Evolutionary conservation across 176 grass and related monocot species (phyloP).

Genomic region (Pontederia paniculata): DNA sequence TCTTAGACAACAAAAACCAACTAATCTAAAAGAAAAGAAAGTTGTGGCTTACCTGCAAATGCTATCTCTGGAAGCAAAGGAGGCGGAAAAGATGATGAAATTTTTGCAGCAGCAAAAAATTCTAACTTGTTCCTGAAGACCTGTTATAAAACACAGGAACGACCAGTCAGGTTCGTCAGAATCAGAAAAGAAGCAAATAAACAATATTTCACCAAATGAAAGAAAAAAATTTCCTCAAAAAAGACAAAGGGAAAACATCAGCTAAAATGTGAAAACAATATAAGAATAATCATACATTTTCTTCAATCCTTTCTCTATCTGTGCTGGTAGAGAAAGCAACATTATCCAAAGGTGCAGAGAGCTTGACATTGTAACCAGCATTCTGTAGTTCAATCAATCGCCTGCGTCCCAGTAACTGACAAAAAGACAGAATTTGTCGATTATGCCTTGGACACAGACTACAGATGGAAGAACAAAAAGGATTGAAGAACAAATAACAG

Average conservation of each 20-base stretch:
- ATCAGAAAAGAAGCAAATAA: not conserved
- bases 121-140: conserved; percentile 90
- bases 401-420: conserved; percentile 75
- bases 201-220: not conserved
- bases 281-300: conserved; percentile 47
- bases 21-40: not conserved
- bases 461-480: conserved; percentile 1
- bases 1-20: not conserved
- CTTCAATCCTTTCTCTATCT: conserved; percentile 74
- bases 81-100: conserved; percentile 79
- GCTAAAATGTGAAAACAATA: not conserved
- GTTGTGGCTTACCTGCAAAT: conserved; percentile 64
- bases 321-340: conserved; percentile 60
- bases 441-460: not conserved
- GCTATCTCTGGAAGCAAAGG: conserved; percentile 83
- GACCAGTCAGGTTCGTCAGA: not conserved
- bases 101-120: conserved; percentile 84
- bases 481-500: conserved; percentile 3
- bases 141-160: conserved; percentile 21
- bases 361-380: conserved; percentile 74
- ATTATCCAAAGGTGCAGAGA: conserved; percentile 84
- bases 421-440: conserved; percentile 6
- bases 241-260: no score
- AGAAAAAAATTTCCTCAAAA: no score
- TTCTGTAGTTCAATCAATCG: conserved; percentile 77